Conservation (phyloP, 2,329 filamentous ascomycete genomes). For the Ramularia endophylla region DNA sequence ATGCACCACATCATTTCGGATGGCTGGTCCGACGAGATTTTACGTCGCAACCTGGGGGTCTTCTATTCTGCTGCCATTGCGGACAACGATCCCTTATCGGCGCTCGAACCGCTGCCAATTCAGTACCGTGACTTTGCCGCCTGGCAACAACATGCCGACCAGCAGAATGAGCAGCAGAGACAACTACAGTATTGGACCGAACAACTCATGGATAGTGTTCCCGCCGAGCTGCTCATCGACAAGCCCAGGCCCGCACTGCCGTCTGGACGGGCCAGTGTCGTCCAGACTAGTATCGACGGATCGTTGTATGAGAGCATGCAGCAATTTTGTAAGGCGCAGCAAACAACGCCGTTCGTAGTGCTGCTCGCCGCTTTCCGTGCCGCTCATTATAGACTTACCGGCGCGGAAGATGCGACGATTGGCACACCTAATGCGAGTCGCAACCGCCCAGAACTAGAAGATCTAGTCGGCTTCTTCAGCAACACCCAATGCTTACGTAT, state of each 20-base stretch:
- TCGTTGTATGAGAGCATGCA: slow-evolving; percentile 1
- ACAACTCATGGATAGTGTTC: slow-evolving; percentile 2
- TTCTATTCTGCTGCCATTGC: slow-evolving; percentile 3
- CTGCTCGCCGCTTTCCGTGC: slow-evolving; percentile 6
- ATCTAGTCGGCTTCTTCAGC: slow-evolving; percentile 6
- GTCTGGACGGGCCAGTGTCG: slow-evolving; percentile 1
- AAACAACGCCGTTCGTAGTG: slow-evolving; percentile 4
- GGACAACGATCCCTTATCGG: not conserved
- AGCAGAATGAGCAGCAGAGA: not conserved
- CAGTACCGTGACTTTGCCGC: slow-evolving; percentile 5
- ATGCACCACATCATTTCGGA: slow-evolving; percentile 10
- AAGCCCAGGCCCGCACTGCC: slow-evolving; percentile 3
- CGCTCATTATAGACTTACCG: slow-evolving; percentile 6
- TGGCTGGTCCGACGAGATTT: slow-evolving; percentile 6
- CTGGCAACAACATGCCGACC: not conserved
- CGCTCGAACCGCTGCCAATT: slow-evolving; percentile 5
- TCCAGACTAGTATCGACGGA: slow-evolving; percentile 1
- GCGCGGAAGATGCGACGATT: slow-evolving; percentile 4
- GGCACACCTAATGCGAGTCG: slow-evolving; percentile 5
- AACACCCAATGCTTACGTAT: slow-evolving; percentile 8
- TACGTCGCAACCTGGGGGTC: slow-evolving; percentile 1
- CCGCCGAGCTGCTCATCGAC: slow-evolving; percentile 5
- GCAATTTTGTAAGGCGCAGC: not conserved
- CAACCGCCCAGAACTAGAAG: slow-evolving; percentile 3
- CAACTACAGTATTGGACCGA: slow-evolving; percentile 7